These are phyloP conservation scores for Colletotrichum somersetense DNA, from an alignment of 2,329 filamentous ascomycete species.

Conservation along the genomic window DNA sequence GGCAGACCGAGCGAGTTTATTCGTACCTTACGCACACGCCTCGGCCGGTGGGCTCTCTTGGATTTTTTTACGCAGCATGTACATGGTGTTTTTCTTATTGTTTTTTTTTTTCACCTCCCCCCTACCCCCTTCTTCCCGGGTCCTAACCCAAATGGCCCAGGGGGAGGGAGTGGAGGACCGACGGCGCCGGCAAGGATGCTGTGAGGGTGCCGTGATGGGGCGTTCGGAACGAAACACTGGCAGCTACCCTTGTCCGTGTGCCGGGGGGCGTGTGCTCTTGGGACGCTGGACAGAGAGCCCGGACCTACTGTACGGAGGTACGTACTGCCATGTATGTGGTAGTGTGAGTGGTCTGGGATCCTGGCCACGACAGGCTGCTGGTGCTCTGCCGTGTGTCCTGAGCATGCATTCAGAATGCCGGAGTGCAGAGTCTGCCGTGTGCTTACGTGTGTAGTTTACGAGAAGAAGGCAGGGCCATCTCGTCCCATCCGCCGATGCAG, in stretches of 20 bases:
- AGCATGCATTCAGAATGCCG: slow-evolving; percentile 14
- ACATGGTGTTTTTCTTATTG: not conserved
- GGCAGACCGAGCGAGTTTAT: slow-evolving; percentile 42
- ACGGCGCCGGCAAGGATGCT: slow-evolving; percentile 33
- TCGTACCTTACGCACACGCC: slow-evolving; percentile 41
- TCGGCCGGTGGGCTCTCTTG: slow-evolving; percentile 27
- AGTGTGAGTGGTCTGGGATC: slow-evolving; percentile 22
- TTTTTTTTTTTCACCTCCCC: not conserved
- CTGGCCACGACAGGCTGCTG: slow-evolving; percentile 29
- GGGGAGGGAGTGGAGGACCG: slow-evolving; percentile 32
- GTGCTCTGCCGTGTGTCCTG: slow-evolving; percentile 25
- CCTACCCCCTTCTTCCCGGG: not conserved
- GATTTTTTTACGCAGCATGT: not conserved
- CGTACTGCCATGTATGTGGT: too few relatives aligned
- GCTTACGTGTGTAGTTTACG: not conserved
- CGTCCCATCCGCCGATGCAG: slow-evolving; percentile 30
- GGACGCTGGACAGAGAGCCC: slow-evolving; percentile 25
- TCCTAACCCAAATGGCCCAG: slow-evolving; percentile 25
- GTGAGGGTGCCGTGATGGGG: slow-evolving; percentile 37
- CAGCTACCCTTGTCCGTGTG: slow-evolving; percentile 42
- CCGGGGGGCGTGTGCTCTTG: slow-evolving; percentile 39
- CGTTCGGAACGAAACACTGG: slow-evolving; percentile 42
- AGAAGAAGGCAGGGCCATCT: slow-evolving; percentile 27
- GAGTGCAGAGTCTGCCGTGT: not conserved
- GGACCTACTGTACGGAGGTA: slow-evolving; percentile 3